These are phyloP conservation scores for Alternaria solani DNA, from an alignment of 2,329 filamentous ascomycete genomes.

Conservation along the genomic window DNA sequence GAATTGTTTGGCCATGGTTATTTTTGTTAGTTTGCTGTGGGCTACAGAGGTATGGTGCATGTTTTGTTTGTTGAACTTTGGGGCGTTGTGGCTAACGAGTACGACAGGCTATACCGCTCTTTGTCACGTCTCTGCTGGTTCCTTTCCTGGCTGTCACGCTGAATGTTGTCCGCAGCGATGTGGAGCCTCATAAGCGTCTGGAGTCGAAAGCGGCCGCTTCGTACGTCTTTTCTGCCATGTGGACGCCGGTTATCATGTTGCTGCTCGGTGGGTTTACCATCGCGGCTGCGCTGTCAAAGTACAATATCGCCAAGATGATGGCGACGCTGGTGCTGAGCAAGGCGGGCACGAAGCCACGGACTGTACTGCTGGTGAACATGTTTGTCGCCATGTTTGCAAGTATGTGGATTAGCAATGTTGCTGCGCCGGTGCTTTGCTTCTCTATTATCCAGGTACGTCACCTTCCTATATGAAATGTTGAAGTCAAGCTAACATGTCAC, in stretches of 20 bases:
- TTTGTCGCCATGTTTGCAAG: slow-evolving; percentile 96
- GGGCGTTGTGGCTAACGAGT: slow-evolving; percentile 22
- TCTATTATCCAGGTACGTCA: slow-evolving; percentile 86
- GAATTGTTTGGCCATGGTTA: slow-evolving; percentile 91
- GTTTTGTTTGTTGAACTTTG: too few species aligned
- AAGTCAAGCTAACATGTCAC: slow-evolving; percentile 15
- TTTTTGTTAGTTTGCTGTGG: slow-evolving; percentile 95
- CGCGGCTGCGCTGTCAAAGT: slow-evolving; percentile 93
- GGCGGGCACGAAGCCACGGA: slow-evolving; percentile 87
- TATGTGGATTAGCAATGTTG: slow-evolving; percentile 99
- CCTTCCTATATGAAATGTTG: rapidly evolving
- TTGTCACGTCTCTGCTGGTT: slow-evolving; percentile 92
- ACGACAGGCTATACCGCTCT: slow-evolving; percentile 86
- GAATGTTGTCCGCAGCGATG: slow-evolving; percentile 80
- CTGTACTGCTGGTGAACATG: slow-evolving; percentile 96
- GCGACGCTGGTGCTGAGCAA: slow-evolving; percentile 96
- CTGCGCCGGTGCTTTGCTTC: slow-evolving; percentile 94
- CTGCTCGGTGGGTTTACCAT: slow-evolving; percentile 95
- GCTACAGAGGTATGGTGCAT: slow-evolving; percentile 78
- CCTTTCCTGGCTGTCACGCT: slow-evolving; percentile 92
- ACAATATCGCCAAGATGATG: slow-evolving; percentile 96
- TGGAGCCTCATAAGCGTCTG: slow-evolving; percentile 73
- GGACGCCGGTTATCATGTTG: slow-evolving; percentile 99
- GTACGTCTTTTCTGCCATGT: slow-evolving; percentile 94
- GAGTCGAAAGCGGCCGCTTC: slow-evolving; percentile 80